phyloP scores from a whole-genome alignment of 1,139 yeast genomes.

The Zygoascus hellenicus region DNA sequence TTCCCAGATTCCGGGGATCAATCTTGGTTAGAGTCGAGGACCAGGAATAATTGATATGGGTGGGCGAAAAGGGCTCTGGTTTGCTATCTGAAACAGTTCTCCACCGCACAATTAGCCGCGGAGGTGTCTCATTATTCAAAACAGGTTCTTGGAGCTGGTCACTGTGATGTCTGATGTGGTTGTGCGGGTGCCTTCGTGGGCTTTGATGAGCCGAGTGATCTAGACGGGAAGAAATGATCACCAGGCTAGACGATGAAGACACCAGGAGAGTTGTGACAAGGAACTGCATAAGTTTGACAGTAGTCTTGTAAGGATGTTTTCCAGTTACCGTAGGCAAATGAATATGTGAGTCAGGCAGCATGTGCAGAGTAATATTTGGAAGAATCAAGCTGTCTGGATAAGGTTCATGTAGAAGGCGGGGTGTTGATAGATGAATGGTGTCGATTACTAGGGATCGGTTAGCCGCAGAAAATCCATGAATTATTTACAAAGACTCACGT shows the following conservation, averaged over 20 bases:
- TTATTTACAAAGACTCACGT: conserved; percentile 8
- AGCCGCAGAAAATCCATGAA: neutral
- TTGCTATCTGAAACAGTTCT: conserved; percentile 14
- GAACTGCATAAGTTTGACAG: conserved; percentile 32
- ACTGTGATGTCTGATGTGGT: neutral
- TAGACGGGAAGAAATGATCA: conserved; percentile 21
- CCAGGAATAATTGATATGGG: conserved; percentile 16
- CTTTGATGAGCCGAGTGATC: conserved; percentile 4
- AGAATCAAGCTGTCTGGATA: conserved; percentile 49
- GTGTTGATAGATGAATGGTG: conserved; percentile 48
- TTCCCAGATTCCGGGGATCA: conserved; percentile 20
- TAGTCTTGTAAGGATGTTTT: conserved; percentile 48
- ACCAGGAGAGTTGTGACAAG: conserved; percentile 27
- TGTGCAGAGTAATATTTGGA: conserved; percentile 48
- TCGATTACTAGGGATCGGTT: conserved; percentile 40
- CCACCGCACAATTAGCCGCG: conserved; percentile 22
- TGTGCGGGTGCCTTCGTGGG: neutral
- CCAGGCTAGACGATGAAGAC: conserved; percentile 26
- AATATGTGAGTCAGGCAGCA: conserved; percentile 59
- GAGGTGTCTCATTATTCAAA: conserved; percentile 12
- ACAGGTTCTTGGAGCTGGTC: conserved; percentile 1
- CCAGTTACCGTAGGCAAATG: conserved; percentile 61
- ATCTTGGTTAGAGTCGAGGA: conserved; percentile 18
- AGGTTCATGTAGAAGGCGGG: conserved; percentile 47
- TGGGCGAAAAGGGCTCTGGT: neutral